Percentiles rank a stretch among this genome's conserved stretches.
phyloP scores from a whole-genome alignment of 2,329 filamentous ascomycete genomes.

The Mycosphaerella sp. region DNA sequence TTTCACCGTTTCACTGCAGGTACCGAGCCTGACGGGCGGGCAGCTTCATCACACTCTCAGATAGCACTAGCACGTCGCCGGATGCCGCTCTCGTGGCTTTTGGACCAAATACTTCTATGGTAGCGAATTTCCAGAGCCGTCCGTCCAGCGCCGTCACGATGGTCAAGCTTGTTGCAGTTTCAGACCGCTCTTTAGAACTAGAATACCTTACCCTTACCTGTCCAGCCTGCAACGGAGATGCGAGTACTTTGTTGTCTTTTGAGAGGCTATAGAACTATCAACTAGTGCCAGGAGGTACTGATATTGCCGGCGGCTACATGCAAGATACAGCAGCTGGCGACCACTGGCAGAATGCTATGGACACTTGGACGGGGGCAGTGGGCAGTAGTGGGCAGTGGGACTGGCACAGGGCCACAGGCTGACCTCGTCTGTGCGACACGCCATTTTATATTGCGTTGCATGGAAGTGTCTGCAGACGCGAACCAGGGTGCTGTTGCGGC shows the following conservation, averaged over 20 bases:
- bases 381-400: too few relatives aligned
- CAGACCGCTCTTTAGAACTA: background rate
- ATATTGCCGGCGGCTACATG: background rate
- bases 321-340: constrained; percentile 1
- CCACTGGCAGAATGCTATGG: too few relatives aligned
- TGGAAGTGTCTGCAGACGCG: background rate
- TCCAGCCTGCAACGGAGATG: too few relatives aligned
- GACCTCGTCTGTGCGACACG: background rate
- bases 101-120: background rate
- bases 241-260: background rate
- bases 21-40: background rate
- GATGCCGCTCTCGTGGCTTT: background rate
- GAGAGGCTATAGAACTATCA: background rate
- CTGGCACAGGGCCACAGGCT: too few relatives aligned
- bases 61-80: too few relatives aligned
- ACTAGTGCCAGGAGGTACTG: too few relatives aligned
- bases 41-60: background rate
- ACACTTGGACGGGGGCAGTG: too few relatives aligned
- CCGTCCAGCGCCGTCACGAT: too few relatives aligned
- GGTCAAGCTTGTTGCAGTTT: too few relatives aligned
- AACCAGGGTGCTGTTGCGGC: background rate
- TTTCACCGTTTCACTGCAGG: background rate
- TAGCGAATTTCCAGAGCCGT: too few relatives aligned
- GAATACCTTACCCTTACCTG: background rate
- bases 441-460: background rate